Conservation (phyloP, 176 grass and related monocot species). For the Triticum aestivum region DNA sequence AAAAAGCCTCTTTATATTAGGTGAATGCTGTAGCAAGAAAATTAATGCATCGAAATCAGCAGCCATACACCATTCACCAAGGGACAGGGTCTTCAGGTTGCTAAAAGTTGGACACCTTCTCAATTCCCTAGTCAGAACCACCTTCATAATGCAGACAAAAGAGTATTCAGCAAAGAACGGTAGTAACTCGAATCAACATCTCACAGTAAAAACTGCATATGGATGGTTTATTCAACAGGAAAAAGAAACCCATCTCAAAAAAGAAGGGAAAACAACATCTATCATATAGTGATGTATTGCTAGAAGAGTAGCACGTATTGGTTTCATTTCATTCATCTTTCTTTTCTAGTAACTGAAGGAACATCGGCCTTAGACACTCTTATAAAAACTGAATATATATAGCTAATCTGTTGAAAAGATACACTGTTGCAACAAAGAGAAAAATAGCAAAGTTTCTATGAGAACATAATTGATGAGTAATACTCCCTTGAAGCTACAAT, state of each 20-base stretch:
- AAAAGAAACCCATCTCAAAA: background rate
- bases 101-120: conserved; percentile 9
- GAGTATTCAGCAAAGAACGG: background rate
- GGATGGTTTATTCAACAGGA: background rate
- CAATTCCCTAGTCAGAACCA: background rate
- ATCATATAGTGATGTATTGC: background rate
- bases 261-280: background rate
- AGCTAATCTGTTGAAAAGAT: background rate
- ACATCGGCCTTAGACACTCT: background rate
- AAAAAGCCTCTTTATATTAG: conserved; percentile 24
- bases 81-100: conserved; percentile 25
- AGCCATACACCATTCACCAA: conserved; percentile 28
- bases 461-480: background rate
- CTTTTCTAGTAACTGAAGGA: background rate
- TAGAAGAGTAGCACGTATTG: too few species aligned
- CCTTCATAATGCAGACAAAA: background rate
- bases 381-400: background rate
- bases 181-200: background rate
- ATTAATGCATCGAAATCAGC: conserved; percentile 18
- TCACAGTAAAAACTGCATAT: background rate
- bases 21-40: conserved; percentile 26
- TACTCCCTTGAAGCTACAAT: background rate
- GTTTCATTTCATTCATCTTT: too few species aligned
- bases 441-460: background rate
- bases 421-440: background rate